These are phyloP conservation scores for Mycena alexandri DNA, from an alignment of 768 basidiomycete genomes.

Conservation along the genomic window DNA sequence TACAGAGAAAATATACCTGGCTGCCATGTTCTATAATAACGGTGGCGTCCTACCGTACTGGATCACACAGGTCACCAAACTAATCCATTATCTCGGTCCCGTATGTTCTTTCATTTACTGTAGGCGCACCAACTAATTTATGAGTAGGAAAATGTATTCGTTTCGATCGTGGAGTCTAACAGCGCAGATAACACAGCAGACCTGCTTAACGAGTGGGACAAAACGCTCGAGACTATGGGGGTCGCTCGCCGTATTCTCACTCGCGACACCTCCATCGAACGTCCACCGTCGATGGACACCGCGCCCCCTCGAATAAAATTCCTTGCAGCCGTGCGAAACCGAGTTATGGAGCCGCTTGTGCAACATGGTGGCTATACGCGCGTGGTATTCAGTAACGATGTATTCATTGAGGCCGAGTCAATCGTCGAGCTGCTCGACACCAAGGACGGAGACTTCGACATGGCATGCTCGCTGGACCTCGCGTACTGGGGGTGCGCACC, in stretches of 20 bases:
- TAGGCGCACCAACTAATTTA: no score
- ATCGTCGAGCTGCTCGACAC: conserved; percentile 56
- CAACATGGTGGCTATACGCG: conserved; percentile 52
- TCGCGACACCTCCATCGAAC: conserved; percentile 41
- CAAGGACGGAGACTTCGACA: conserved; percentile 53
- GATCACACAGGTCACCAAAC: conserved; percentile 49
- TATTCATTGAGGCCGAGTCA: conserved; percentile 55
- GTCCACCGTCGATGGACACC: conserved; percentile 45
- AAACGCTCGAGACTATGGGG: conserved; percentile 38
- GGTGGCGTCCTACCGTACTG: conserved; percentile 54
- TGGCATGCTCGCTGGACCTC: conserved; percentile 62
- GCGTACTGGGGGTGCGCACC: conserved; percentile 45
- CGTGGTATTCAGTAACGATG: conserved; percentile 58
- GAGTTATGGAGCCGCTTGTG: conserved; percentile 55
- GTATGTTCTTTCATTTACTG: conserved; percentile 3
- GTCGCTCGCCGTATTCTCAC: conserved; percentile 48
- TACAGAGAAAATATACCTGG: conserved; percentile 52
- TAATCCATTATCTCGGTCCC: conserved; percentile 53
- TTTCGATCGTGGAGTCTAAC: conserved; percentile 43
- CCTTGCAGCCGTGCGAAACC: conserved; percentile 55
- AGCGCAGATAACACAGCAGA: conserved; percentile 48
- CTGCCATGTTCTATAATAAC: conserved; percentile 57
- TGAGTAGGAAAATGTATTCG: conserved; percentile 54
- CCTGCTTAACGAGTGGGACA: conserved; percentile 45
- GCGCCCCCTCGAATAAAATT: conserved; percentile 50